A percentile compares a stretch with the other conserved stretches of the same genome.
These are phyloP conservation scores for Ascochyta fabae DNA, from an alignment of 2,329 filamentous ascomycete genomes.

Conservation along the genomic window DNA sequence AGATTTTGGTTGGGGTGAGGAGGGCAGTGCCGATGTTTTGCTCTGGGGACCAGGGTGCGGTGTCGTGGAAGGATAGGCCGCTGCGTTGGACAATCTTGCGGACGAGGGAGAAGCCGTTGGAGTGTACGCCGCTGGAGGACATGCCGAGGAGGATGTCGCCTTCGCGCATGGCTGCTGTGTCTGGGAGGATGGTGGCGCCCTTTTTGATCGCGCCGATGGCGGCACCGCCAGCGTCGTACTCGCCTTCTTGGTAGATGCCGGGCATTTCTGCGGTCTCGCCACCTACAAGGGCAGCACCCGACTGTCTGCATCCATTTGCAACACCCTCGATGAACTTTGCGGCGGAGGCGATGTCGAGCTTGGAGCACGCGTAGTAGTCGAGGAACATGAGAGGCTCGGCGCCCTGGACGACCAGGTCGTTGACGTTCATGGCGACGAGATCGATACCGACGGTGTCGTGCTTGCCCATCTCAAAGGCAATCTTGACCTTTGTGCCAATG, in stretches of 20 bases:
- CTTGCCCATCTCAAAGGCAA: constrained; percentile 87
- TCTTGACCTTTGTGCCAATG: constrained; percentile 95
- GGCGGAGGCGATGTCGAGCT: constrained; percentile 77
- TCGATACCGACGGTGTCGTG: constrained; percentile 97
- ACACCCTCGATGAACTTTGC: constrained; percentile 91
- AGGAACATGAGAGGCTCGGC: constrained; percentile 95
- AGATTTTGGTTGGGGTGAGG: constrained; percentile 90
- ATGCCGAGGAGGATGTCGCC: constrained; percentile 89
- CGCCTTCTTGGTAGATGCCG: constrained; percentile 84
- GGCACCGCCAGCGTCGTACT: constrained; percentile 92
- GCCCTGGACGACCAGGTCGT: constrained; percentile 94
- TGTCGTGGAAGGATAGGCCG: constrained; percentile 72
- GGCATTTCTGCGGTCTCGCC: constrained; percentile 99
- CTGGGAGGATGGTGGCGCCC: constrained; percentile 72
- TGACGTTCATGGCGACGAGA: constrained; percentile 98
- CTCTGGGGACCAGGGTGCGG: constrained; percentile 75
- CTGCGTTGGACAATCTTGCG: constrained; percentile 82
- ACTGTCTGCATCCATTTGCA: constrained; percentile 81
- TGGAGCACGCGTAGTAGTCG: constrained; percentile 95
- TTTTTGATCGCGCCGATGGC: constrained; percentile 82
- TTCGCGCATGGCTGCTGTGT: constrained; percentile 73
- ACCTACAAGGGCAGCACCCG: constrained; percentile 90
- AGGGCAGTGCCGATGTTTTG: constrained; percentile 75
- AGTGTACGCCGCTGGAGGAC: constrained; percentile 86
- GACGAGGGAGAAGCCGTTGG: constrained; percentile 97